phyloP scores from a whole-genome alignment of 352 stramenopile genomes.

The Globisporangium spiculum region DNA sequence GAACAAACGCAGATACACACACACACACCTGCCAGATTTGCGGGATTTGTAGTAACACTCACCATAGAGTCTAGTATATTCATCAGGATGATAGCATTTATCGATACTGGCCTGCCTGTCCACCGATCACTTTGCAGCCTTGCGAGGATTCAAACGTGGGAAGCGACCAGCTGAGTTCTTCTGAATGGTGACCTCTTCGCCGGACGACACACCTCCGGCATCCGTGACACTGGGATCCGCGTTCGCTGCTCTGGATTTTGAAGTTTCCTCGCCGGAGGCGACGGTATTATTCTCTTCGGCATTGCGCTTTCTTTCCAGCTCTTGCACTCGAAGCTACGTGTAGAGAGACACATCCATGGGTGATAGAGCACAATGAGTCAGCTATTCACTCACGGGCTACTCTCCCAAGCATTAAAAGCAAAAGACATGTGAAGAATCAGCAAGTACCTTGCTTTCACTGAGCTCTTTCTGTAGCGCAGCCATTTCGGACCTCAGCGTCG shows the following conservation, averaged over 20 bases:
- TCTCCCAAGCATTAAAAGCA: background rate
- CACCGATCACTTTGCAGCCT: constrained; percentile 9
- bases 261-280: background rate
- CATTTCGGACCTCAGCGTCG: constrained; percentile 49
- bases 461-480: constrained; percentile 62
- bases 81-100: background rate
- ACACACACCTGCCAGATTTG: background rate
- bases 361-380: constrained; percentile 3
- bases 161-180: constrained; percentile 10
- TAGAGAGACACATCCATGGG: background rate
- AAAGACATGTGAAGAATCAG: background rate
- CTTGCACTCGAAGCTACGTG: constrained; percentile 28
- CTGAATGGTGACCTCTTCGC: constrained; percentile 3
- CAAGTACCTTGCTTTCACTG: constrained; percentile 50
- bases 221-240: background rate
- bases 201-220: background rate
- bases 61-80: constrained; percentile 12
- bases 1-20: constrained; percentile 4
- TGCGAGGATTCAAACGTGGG: constrained; percentile 6
- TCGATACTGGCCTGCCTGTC: background rate
- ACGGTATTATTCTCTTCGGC: background rate
- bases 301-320: constrained; percentile 25
- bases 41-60: background rate
- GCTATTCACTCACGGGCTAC: background rate
- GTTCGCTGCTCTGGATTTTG: background rate